Base-by-base conservation (phyloP, 169 alveolate species). In the Plasmodium sp. region DNA sequence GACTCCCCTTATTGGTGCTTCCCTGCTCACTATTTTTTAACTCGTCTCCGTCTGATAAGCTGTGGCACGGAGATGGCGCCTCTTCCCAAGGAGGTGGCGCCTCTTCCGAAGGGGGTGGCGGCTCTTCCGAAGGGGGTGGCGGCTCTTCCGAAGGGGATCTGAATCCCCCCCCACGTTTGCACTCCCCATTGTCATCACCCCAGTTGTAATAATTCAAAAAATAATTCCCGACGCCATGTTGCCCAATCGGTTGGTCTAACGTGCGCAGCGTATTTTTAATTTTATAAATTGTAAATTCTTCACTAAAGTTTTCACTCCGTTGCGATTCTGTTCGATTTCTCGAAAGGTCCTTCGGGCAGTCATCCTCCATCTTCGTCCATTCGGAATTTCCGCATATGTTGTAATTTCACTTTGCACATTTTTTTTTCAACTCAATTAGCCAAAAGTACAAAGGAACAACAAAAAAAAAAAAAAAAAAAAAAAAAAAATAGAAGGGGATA, bases 261-360 rank as follows among this genome's bases (percentile, higher is more conserved):
- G 16, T 36, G 16, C 54, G 67, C 14, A 79, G 16, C 16, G 45
- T 79, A 62, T 79, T 79, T 79, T 79, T 79, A 36, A 36, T 79
- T 79, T 79, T 31, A 39, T 79, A 79, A n/a, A 79, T 79, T n/a
- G 31, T 31, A 39, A 54, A 33, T 79, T 79, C 84, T 39, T 79
- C 54, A 43, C 9, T 5, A 41, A 2, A 34, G 10, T 36, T 7
- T 34, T 39, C 84, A n/a, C 54, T 14, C 6, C 39, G 27, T 79
- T 18, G 27, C 27, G 45, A 18, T 74, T 31, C 16, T 79, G 45
- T 39, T 39, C 73, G 73, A 43, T 79, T 33, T 31, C 27, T 14
- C 54, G 83, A 31, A 27, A 16, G 31, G 16, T 18, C 3, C 43
- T 18, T 31, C 43, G 16, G n/a, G 43, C 16, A 34, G 43, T 74